Percentiles rank a stretch among this genome's conserved stretches.
Evolutionary conservation across 2,329 filamentous ascomycete species (phyloP).

Genomic region (Fusarium acutatum): DNA sequence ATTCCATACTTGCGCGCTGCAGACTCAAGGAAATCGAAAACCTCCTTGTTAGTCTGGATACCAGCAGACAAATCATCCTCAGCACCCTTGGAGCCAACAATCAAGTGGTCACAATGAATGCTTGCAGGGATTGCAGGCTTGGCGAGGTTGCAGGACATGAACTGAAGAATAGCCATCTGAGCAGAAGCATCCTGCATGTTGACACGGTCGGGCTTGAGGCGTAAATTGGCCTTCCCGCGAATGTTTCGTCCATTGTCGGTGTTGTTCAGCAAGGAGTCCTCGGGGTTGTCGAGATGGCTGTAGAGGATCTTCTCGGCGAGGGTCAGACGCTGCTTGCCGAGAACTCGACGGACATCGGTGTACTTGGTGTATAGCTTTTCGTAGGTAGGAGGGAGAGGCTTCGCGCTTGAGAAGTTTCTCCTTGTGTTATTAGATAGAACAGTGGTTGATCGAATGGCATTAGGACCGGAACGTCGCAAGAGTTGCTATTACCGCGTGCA

Average conservation of each 20-base stretch:
- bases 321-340: conserved; percentile 75
- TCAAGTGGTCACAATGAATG: conserved; percentile 99
- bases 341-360: conserved; percentile 75
- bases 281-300: conserved; percentile 88
- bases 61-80: conserved; percentile 84
- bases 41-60: conserved; percentile 92
- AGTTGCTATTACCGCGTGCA: conserved; percentile 47
- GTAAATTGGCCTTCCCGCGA: conserved; percentile 88
- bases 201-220: conserved; percentile 95
- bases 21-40: conserved; percentile 96
- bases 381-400: conserved; percentile 74
- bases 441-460: conserved; percentile 39
- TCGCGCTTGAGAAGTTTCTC: conserved; percentile 51
- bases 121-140: conserved; percentile 93
- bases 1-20: conserved; percentile 91
- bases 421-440: conserved; percentile 46
- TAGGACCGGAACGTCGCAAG: conserved; percentile 47
- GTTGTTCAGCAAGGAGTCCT: conserved; percentile 84
- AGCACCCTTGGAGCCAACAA: conserved; percentile 92
- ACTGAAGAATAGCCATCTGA: conserved; percentile 97
- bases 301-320: conserved; percentile 99
- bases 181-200: conserved; percentile 99
- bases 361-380: conserved; percentile 82
- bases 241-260: conserved; percentile 87
- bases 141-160: conserved; percentile 95